phyloP scores from a whole-genome alignment of 306 rosid species.

The Calophaca sinica region DNA sequence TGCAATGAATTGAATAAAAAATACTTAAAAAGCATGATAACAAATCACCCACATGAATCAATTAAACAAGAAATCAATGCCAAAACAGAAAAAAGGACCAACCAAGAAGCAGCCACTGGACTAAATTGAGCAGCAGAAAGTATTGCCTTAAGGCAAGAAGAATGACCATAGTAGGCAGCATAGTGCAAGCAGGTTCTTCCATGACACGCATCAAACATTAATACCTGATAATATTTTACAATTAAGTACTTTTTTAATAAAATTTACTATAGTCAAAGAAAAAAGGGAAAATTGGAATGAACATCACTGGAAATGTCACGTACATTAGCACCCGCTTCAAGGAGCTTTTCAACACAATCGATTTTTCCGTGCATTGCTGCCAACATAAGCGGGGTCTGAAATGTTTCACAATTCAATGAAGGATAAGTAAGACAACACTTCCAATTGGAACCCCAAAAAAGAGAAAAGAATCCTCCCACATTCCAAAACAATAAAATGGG shows the following conservation, averaged over 20 bases:
- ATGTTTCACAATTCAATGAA: slow-evolving; percentile 45
- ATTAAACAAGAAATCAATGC: neutral
- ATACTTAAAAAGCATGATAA: neutral
- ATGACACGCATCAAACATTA: slow-evolving; percentile 85
- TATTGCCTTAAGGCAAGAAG: slow-evolving; percentile 81
- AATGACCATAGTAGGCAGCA: slow-evolving; percentile 90
- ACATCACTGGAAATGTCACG: slow-evolving; percentile 37
- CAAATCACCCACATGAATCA: slow-evolving; percentile 25
- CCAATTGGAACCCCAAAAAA: slow-evolving; percentile 1
- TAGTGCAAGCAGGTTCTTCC: slow-evolving; percentile 96
- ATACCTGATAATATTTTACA: slow-evolving; percentile 60
- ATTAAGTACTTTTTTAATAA: slow-evolving; percentile 10
- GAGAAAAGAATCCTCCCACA: neutral
- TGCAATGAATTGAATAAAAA: slow-evolving; percentile 41
- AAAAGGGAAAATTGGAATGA: slow-evolving; percentile 2
- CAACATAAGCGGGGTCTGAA: slow-evolving; percentile 96
- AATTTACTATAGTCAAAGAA: slow-evolving; percentile 2
- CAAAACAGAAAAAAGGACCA: slow-evolving; percentile 40
- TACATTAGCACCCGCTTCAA: slow-evolving; percentile 93
- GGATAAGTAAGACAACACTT: slow-evolving; percentile 31
- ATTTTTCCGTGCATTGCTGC: slow-evolving; percentile 98
- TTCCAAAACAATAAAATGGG: no score
- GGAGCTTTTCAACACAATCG: slow-evolving; percentile 76
- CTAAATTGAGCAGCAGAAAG: slow-evolving; percentile 86
- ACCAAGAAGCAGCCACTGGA: slow-evolving; percentile 95